A percentile compares a stretch with the other conserved stretches of the same genome.
Conservation (phyloP, 768 basidiomycete species). For the Imleria badia region DNA sequence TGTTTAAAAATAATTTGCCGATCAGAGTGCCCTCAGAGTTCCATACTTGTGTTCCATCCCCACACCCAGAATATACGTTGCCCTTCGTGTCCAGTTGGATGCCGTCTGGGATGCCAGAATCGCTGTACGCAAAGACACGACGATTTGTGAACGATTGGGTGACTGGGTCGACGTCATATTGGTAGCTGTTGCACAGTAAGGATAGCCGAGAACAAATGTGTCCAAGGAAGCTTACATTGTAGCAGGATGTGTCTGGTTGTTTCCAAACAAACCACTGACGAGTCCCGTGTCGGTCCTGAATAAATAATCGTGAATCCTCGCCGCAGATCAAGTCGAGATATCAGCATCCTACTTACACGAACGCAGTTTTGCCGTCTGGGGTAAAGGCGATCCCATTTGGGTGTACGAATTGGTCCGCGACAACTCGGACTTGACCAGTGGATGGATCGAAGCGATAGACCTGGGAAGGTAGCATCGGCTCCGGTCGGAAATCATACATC, state of each 20-base stretch:
- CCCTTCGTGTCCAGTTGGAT: constrained; percentile 61
- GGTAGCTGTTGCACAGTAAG: constrained; percentile 47
- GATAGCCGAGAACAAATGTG: not conserved
- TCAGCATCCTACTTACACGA: constrained; percentile 43
- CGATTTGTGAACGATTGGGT: constrained; percentile 57
- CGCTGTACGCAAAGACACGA: constrained; percentile 64
- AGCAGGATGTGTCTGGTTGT: constrained; percentile 58
- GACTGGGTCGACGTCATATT: constrained; percentile 59
- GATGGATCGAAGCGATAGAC: constrained; percentile 46
- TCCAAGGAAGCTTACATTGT: constrained; percentile 54
- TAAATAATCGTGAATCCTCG: constrained; percentile 10
- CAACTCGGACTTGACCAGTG: constrained; percentile 63
- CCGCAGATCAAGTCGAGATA: not conserved
- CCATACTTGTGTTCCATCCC: constrained; percentile 69
- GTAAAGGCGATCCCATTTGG: constrained; percentile 76
- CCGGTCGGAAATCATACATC: constrained; percentile 62
- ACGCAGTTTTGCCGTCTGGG: constrained; percentile 62
- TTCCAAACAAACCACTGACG: constrained; percentile 44
- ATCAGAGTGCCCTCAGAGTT: constrained; percentile 52
- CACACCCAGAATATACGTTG: constrained; percentile 66
- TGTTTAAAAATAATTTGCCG: constrained; percentile 19
- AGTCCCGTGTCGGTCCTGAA: constrained; percentile 33
- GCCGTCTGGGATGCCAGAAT: constrained; percentile 68
- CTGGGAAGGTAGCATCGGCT: constrained; percentile 45
- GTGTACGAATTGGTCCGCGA: constrained; percentile 74